A percentile compares a stretch with the other conserved stretches of the same genome.
Conservation (phyloP, 805 yeast genomes). For the Yamadazyma laniorum region DNA sequence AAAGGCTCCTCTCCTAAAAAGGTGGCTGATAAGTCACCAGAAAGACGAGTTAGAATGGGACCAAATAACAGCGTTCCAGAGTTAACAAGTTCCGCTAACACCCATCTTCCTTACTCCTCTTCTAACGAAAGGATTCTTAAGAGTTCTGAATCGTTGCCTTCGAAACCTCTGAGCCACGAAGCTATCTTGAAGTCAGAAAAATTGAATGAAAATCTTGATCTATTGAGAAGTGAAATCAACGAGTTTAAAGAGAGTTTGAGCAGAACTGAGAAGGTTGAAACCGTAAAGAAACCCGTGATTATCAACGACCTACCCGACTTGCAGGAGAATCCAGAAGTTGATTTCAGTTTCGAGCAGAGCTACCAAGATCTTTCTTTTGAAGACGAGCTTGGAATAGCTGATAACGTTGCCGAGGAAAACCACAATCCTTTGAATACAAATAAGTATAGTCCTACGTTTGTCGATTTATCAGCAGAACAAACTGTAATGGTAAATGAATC, state of each 20-base stretch:
- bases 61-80: not conserved
- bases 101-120: conserved; percentile 4
- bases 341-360: conserved; percentile 40
- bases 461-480: conserved; percentile 2
- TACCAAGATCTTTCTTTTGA: conserved; percentile 40
- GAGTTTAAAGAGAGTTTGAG: conserved; percentile 44
- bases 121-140: not conserved
- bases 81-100: not conserved
- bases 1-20: not conserved
- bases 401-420: conserved; percentile 1
- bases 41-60: not conserved
- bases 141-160: conserved; percentile 4
- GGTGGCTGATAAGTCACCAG: not conserved
- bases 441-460: not conserved
- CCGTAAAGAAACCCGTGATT: conserved; percentile 7
- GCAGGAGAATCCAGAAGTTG: conserved; percentile 16
- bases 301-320: conserved; percentile 16
- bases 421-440: not conserved
- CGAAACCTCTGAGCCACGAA: conserved; percentile 4
- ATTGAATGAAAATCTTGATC: conserved; percentile 40
- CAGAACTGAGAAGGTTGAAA: conserved; percentile 19
- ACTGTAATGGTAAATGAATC: not conserved
- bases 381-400: conserved; percentile 31
- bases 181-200: conserved; percentile 29
- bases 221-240: conserved; percentile 41